phyloP scores from a whole-genome alignment of 345 rosid species.

The Eucalyptus guilfoylei region DNA sequence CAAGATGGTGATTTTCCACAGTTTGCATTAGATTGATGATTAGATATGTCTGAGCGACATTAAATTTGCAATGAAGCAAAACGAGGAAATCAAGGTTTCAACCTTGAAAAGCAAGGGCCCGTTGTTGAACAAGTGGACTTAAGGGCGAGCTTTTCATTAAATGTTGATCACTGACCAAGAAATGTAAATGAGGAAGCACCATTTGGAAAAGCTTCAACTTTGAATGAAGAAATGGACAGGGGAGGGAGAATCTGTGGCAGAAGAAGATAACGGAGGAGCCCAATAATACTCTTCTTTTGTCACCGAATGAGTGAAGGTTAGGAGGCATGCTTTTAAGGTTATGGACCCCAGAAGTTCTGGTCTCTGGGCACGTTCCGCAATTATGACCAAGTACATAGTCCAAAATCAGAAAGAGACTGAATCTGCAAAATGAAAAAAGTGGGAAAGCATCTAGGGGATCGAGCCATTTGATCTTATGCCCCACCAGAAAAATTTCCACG shows the following conservation, averaged over 20 bases:
- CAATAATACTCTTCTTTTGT: background rate
- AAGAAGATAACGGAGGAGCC: background rate
- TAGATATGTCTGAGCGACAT: background rate
- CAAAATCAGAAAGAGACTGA: background rate
- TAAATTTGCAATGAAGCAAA: background rate
- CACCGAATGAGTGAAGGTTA: background rate
- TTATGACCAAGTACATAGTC: background rate
- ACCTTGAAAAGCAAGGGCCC: background rate
- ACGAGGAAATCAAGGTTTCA: background rate
- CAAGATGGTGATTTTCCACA: background rate
- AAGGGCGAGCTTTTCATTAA: background rate
- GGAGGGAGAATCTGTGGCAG: background rate
- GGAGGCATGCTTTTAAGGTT: background rate
- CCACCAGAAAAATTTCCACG: background rate
- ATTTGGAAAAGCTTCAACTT: background rate
- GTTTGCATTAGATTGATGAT: background rate
- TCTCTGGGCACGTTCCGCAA: constrained; percentile 1
- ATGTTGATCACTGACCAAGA: background rate
- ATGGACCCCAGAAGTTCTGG: background rate
- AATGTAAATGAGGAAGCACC: background rate
- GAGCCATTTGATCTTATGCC: background rate
- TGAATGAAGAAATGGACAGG: background rate
- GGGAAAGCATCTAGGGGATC: background rate
- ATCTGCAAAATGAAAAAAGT: background rate
- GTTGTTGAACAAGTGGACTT: background rate